Base-by-base conservation (phyloP, 345 rosid genomes). In the Ailanthus altissimus region DNA sequence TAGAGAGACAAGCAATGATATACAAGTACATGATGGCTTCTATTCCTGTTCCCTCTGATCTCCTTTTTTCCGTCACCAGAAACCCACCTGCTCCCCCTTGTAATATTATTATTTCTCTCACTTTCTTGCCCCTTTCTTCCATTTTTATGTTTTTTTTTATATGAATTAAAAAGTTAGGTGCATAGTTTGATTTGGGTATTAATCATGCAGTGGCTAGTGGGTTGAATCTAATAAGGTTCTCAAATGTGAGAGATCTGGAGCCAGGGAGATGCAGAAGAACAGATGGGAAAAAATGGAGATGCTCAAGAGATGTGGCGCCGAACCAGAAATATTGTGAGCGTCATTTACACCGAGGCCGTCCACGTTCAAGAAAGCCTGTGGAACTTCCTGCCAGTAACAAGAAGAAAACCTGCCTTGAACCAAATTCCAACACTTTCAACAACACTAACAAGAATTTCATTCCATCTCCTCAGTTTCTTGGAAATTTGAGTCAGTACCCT, bases 301-400 rank as follows among this genome's bases (percentile, higher is more conserved):
- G 98, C 83, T 87, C 98, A 7, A 91, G 87, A 83, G 92, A 90
- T 38, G 97, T 80, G 36, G 97, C 90, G 20, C 88, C 87, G 40
- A 81, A 85, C 75, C 94, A 93, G 57, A 93, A 93, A 70, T 93
- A 93, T 79, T 93, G 97, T 78, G 98, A 93, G 80, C 90, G 89
- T 66, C 98, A 93, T 80, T 79, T 93, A 75, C 90, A 93, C 74
- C 84, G 94, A 88, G 93, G 94, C 60, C 94, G 97, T 68, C 94
- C 94, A 81, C 98, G 98, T 93, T 93, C 98, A 93, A 93, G 97
- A 93, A 93, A 91, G 93, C 97, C 78, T 87, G 98, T 93, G 98
- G 97, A 91, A 89, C 90, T 81, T 80, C 81, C 79, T 42, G 21
- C 77, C 25, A 63, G 50, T 36, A 51, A 53, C 64, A 75, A 70